Percentiles rank a stretch among this genome's conserved stretches.
Evolutionary conservation across 73 alveolate species (phyloP).

Genomic region (Paramecium pentaurelia): DNA sequence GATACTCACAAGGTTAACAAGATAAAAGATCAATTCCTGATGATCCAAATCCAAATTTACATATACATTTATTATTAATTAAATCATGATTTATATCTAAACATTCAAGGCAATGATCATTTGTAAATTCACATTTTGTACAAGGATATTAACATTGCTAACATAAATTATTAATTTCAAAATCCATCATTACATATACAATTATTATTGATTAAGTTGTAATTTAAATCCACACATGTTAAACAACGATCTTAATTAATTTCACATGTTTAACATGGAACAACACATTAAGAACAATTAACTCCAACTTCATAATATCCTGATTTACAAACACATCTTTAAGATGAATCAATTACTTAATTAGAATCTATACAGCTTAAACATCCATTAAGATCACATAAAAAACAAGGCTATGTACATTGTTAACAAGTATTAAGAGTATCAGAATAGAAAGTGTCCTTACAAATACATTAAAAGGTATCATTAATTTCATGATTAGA

Average conservation of each 20-base stretch:
- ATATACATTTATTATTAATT: background rate
- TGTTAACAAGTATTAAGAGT: background rate
- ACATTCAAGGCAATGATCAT: background rate
- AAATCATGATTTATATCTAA: background rate
- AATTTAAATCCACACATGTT: background rate
- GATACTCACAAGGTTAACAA: background rate
- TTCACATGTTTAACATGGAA: background rate
- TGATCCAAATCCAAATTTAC: background rate
- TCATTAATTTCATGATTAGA: background rate
- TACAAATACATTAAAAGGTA: background rate
- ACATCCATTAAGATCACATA: background rate
- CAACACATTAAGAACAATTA: background rate
- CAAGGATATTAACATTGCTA: background rate
- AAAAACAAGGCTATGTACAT: background rate
- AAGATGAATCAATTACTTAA: background rate
- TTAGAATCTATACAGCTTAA: background rate
- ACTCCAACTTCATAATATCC: background rate
- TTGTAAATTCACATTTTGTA: background rate
- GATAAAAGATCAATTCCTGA: background rate
- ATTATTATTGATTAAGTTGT: background rate
- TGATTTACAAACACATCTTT: background rate
- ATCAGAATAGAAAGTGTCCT: background rate
- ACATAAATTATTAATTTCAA: background rate
- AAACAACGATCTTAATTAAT: background rate
- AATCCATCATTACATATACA: conserved; percentile 29